Evolutionary conservation across 495 filamentous ascomycete species (phyloP).

Genomic region (Penicillium steckii): DNA sequence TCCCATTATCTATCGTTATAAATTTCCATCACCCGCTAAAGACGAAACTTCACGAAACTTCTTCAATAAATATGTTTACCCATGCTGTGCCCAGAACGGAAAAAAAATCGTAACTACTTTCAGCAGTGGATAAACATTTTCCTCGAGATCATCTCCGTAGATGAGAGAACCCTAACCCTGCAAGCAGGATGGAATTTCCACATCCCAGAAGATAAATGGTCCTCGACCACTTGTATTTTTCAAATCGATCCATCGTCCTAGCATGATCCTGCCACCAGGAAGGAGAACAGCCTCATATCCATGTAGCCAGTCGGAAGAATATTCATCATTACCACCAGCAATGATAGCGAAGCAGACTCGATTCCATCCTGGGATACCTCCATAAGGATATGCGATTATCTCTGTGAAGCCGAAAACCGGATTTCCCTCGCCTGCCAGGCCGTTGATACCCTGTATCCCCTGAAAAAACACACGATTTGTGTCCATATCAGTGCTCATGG

Average conservation of each 20-base stretch:
- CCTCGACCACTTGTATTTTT: conserved; percentile 30
- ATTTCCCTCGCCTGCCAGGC: conserved; percentile 6
- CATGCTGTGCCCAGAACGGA: too few species aligned
- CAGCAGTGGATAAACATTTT: too few species aligned
- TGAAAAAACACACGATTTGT: conserved; percentile 21
- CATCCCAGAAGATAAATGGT: conserved; percentile 57
- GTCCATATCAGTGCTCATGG: neutral
- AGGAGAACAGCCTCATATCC: conserved; percentile 51
- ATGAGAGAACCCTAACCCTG: neutral
- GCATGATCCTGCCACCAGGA: conserved; percentile 45
- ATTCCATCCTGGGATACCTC: conserved; percentile 36
- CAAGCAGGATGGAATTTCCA: neutral
- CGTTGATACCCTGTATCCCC: conserved; percentile 20
- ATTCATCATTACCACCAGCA: neutral
- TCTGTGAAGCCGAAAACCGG: conserved; percentile 34
- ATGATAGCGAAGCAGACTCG: conserved; percentile 42
- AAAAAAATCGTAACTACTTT: too few species aligned
- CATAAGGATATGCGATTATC: conserved; percentile 20
- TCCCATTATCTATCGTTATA: neutral
- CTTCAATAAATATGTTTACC: neutral
- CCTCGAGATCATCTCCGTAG: too few species aligned
- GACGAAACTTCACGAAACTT: neutral
- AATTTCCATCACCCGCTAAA: conserved; percentile 1
- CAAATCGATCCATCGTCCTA: conserved; percentile 48
- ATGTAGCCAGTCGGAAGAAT: conserved; percentile 24